Conservation (phyloP, 768 basidiomycete genomes). For the Collybia mongolica region DNA sequence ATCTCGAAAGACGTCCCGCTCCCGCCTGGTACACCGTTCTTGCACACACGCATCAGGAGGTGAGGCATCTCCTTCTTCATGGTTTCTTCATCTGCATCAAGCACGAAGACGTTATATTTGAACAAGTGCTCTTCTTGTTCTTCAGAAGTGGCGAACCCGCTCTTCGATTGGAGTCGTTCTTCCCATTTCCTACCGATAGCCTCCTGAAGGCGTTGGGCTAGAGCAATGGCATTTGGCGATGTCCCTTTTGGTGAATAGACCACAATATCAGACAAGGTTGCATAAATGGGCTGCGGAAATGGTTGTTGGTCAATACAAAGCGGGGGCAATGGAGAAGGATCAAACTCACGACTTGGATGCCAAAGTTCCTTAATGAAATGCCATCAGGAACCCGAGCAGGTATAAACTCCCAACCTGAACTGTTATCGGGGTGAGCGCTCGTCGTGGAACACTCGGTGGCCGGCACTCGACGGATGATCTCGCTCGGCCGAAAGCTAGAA, state of each 20-base stretch:
- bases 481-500: conserved; percentile 39
- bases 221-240: conserved; percentile 49
- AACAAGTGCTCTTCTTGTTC: conserved; percentile 29
- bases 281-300: conserved; percentile 67
- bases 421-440: conserved; percentile 11
- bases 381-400: conserved; percentile 76
- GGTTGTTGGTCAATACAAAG: neutral
- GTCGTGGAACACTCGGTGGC: neutral
- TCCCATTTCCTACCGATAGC: conserved; percentile 58
- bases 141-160: neutral
- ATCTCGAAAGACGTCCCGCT: neutral
- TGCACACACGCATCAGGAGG: conserved; percentile 51
- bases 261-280: conserved; percentile 86
- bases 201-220: conserved; percentile 64
- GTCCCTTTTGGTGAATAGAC: conserved; percentile 79
- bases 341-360: conserved; percentile 78
- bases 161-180: conserved; percentile 28
- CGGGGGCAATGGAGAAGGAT: neutral
- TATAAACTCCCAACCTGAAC: conserved; percentile 57
- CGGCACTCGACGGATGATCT: conserved; percentile 31
- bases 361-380: conserved; percentile 84
- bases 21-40: conserved; percentile 33
- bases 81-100: conserved; percentile 47
- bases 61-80: conserved; percentile 34
- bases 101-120: conserved; percentile 76